Evolutionary conservation across 805 yeast genomes (phyloP).

Genomic region (Ascoidea tarda): DNA sequence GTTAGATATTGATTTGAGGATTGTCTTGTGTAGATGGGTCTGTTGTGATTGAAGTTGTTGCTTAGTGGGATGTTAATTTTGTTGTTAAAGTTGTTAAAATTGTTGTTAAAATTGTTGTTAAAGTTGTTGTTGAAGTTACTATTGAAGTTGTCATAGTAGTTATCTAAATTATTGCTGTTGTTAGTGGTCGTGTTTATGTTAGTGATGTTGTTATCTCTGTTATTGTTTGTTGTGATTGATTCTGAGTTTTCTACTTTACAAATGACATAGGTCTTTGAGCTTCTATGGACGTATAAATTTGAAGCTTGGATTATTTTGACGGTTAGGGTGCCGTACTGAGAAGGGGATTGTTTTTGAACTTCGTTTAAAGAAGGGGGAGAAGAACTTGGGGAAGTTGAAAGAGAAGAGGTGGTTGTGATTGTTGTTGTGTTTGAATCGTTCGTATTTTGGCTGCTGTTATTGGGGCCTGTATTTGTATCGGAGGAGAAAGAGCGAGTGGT

Average conservation of each 20-base stretch:
- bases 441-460: background rate
- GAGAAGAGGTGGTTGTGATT: too few species aligned
- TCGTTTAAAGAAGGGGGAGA: background rate
- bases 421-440: background rate
- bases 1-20: conserved; percentile 24
- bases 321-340: conserved; percentile 48
- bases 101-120: background rate
- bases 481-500: background rate
- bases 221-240: conserved; percentile 44
- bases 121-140: conserved; percentile 3
- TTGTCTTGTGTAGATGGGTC: conserved; percentile 29
- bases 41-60: conserved; percentile 15
- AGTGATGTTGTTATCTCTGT: background rate
- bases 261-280: conserved; percentile 75
- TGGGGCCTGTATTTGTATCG: background rate
- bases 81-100: background rate
- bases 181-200: background rate
- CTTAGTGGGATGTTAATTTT: conserved; percentile 11
- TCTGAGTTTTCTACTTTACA: conserved; percentile 89
- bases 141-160: conserved; percentile 4
- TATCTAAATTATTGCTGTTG: background rate
- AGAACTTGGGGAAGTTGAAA: too few species aligned
- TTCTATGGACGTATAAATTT: conserved; percentile 41
- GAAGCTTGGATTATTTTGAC: conserved; percentile 74
- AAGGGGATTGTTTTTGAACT: background rate